Evolutionary conservation across 768 basidiomycete genomes (phyloP).

Genomic region (Phaffia australis): DNA sequence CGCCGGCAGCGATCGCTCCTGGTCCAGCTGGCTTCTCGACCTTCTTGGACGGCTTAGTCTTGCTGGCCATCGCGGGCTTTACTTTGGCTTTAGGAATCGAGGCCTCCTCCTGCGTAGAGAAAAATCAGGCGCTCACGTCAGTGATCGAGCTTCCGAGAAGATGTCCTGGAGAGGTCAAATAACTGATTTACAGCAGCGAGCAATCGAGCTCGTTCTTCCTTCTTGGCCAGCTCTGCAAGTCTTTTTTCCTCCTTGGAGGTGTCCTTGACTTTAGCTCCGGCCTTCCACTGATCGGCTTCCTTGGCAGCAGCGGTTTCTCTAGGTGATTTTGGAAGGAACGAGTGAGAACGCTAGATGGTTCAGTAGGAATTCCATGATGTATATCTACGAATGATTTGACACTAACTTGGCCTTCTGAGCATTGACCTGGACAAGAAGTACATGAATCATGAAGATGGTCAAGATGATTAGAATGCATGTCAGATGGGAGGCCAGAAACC

Average conservation of each 20-base stretch:
- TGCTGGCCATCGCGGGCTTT: background rate
- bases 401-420: constrained; percentile 8
- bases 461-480: background rate
- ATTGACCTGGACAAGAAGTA: background rate
- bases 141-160: background rate
- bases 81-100: constrained; percentile 8
- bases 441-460: background rate
- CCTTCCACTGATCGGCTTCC: constrained; percentile 25
- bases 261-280: constrained; percentile 24
- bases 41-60: background rate
- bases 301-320: constrained; percentile 10
- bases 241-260: constrained; percentile 26
- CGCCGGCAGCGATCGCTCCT: constrained; percentile 69
- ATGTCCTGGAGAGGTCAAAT: background rate
- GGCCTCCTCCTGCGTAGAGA: constrained; percentile 4
- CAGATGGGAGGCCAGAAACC: background rate
- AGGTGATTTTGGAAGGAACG: background rate
- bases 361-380: background rate
- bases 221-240: constrained; percentile 18
- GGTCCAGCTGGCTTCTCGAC: constrained; percentile 54
- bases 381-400: background rate
- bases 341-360: background rate
- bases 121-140: background rate
- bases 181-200: constrained; percentile 8
- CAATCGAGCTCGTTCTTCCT: constrained; percentile 24